Base-by-base conservation (phyloP, 768 basidiomycete species). In the Kwoniella mangroviensis region DNA sequence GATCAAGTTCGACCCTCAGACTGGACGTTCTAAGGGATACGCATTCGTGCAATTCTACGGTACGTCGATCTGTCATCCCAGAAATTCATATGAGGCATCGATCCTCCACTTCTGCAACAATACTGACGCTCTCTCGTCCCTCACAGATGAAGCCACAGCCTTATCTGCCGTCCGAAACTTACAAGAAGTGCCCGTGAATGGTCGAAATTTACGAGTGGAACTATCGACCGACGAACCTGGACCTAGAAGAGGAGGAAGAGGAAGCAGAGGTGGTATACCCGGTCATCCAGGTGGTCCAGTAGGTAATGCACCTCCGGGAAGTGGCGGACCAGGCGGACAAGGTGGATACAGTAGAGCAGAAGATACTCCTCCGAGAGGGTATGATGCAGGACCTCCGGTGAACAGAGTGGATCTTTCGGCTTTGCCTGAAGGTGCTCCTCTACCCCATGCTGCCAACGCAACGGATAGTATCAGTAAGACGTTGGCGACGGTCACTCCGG, bases 91-190 rank as follows among this genome's bases (percentile, higher is more conserved):
- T 42, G 22, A 40, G 11, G 56, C 34, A 56, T 26, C 43, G 49
- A 21, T 41, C 24, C 28, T n/a, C 22, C 3, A 41, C 24, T 34
- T 15, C 45, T n/a, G 55, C 62, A 10, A 19, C 51, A 13, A 4
- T 43, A 22, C 42, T 42, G 40, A 60, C 10, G 1, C 34, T 24
- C 15, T 61, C 15, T 3, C n/a, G 49, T 41, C 6, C 41, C 28
- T 40, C 15, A 41, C 63, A 85, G 97, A 99, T 84, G 92, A 96
- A 82, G 95, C 97, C 84, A 98, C 97, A 24, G 97, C 97, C 7
- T 84, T 89, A 26, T 96, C 94, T 61, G 97, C 97, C 58, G 93
- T 99, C 17, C 90, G 97, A 77, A 99, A 98, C 80, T 88, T 99
- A 59, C 94, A 97, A 83, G 93, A 92, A 70, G 89, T 89, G 61